phyloP scores from a whole-genome alignment of 306 rosid species.

The Arachis hypogaea region DNA sequence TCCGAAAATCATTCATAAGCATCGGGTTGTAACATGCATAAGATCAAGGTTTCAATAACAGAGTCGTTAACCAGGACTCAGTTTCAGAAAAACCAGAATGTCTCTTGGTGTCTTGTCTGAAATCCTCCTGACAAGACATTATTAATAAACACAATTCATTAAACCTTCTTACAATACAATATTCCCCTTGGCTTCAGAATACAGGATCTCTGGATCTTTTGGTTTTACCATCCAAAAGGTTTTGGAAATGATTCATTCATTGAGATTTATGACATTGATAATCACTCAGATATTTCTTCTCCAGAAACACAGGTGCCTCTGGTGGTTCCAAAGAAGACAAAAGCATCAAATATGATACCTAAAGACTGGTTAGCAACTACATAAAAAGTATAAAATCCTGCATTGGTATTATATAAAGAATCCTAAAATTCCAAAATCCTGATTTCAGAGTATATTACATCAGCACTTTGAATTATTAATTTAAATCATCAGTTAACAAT shows the following conservation, averaged over 20 bases:
- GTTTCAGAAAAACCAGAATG: background rate
- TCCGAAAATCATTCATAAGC: background rate
- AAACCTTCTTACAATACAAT: background rate
- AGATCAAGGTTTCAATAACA: constrained; percentile 2
- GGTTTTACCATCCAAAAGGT: background rate
- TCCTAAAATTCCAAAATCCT: too few relatives aligned
- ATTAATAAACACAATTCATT: background rate
- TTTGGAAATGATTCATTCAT: background rate
- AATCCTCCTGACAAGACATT: background rate
- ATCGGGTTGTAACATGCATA: background rate
- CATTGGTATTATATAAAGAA: too few relatives aligned
- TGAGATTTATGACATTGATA: constrained; percentile 9
- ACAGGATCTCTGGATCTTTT: constrained; percentile 7
- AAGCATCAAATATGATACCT: background rate
- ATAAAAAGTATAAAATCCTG: too few relatives aligned
- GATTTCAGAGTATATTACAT: too few relatives aligned
- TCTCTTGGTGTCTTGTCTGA: background rate
- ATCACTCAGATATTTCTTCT: background rate
- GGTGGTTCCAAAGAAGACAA: background rate
- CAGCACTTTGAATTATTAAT: too few relatives aligned
- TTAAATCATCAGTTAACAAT: background rate
- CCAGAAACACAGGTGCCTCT: too few relatives aligned
- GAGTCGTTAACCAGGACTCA: background rate
- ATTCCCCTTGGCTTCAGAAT: background rate
- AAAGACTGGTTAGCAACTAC: too few relatives aligned